Conservation (phyloP, 2,329 filamentous ascomycete genomes). For the Colletotrichum godetiae region DNA sequence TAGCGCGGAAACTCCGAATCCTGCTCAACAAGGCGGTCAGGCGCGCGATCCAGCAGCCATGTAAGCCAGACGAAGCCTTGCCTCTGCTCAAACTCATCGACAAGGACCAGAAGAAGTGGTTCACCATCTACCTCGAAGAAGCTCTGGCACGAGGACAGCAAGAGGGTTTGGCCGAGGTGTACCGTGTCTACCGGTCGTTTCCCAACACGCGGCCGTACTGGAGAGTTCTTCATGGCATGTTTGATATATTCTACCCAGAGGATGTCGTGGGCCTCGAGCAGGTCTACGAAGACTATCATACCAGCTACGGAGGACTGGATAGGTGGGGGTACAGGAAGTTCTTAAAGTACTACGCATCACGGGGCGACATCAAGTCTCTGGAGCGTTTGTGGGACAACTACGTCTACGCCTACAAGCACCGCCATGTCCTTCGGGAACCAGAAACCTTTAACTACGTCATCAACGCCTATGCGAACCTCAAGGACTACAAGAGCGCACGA, state of each 20-base stretch:
- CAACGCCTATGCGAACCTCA: constrained; percentile 76
- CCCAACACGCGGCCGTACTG: constrained; percentile 50
- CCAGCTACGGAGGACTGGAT: constrained; percentile 51
- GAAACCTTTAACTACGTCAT: constrained; percentile 69
- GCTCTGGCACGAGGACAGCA: constrained; percentile 42
- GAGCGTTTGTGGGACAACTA: constrained; percentile 59
- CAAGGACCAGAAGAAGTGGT: constrained; percentile 53
- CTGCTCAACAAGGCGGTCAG: constrained; percentile 47
- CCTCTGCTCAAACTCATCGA: constrained; percentile 53
- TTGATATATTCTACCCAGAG: constrained; percentile 53
- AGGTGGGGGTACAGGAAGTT: constrained; percentile 60
- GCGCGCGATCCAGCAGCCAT: constrained; percentile 46
- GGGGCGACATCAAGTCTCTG: constrained; percentile 59
- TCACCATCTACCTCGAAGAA: constrained; percentile 55
- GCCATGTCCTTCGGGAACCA: constrained; percentile 46
- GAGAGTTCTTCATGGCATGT: constrained; percentile 56
- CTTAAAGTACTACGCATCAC: constrained; percentile 59
- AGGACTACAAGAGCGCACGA: constrained; percentile 70
- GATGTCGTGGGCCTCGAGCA: constrained; percentile 56
- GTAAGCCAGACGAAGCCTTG: constrained; percentile 46
- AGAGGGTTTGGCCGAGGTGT: constrained; percentile 53
- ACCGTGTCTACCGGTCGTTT: constrained; percentile 57
- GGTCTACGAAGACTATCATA: constrained; percentile 62
- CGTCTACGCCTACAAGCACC: constrained; percentile 44
- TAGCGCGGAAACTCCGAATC: constrained; percentile 32